Conservation (phyloP, 2,329 filamentous ascomycete genomes). For the Golovinomyces cichoracearum region DNA sequence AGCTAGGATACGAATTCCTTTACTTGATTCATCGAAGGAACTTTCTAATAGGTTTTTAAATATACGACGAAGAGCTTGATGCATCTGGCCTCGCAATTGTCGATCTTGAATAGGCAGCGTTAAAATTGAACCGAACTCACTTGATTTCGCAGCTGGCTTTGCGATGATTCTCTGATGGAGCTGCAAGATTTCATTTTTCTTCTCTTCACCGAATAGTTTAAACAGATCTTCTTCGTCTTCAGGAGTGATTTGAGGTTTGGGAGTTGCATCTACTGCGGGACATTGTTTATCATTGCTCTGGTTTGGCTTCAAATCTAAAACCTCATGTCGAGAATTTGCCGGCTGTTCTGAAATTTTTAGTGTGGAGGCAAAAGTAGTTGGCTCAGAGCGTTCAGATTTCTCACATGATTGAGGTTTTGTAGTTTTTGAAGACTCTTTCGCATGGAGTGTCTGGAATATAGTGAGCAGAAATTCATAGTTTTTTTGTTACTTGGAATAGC, state of each 20-base stretch:
- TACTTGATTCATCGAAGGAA: conserved; percentile 28
- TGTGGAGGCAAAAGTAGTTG: background rate
- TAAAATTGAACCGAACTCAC: conserved; percentile 26
- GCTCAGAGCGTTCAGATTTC: too few relatives aligned
- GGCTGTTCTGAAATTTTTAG: too few relatives aligned
- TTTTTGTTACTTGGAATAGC: too few relatives aligned
- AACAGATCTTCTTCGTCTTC: conserved; percentile 21
- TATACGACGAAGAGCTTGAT: conserved; percentile 30
- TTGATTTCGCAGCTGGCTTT: conserved; percentile 27
- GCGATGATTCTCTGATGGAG: conserved; percentile 28
- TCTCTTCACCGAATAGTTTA: conserved; percentile 24
- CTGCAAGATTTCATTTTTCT: conserved; percentile 23
- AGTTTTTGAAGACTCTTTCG: too few relatives aligned
- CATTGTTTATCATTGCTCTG: too few relatives aligned
- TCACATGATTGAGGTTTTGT: too few relatives aligned
- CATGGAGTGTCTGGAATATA: too few relatives aligned
- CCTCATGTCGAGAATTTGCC: too few relatives aligned
- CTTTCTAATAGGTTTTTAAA: conserved; percentile 39
- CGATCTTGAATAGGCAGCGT: conserved; percentile 32
- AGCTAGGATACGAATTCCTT: conserved; percentile 30
- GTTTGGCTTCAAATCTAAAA: too few relatives aligned
- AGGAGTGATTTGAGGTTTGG: conserved; percentile 5
- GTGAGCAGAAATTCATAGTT: too few relatives aligned
- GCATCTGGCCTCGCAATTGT: conserved; percentile 33
- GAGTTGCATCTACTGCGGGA: background rate